Percentiles rank a stretch among this genome's conserved stretches.
phyloP scores from a whole-genome alignment of 2,329 filamentous ascomycete genomes.

The Cladorrhinum sp. region DNA sequence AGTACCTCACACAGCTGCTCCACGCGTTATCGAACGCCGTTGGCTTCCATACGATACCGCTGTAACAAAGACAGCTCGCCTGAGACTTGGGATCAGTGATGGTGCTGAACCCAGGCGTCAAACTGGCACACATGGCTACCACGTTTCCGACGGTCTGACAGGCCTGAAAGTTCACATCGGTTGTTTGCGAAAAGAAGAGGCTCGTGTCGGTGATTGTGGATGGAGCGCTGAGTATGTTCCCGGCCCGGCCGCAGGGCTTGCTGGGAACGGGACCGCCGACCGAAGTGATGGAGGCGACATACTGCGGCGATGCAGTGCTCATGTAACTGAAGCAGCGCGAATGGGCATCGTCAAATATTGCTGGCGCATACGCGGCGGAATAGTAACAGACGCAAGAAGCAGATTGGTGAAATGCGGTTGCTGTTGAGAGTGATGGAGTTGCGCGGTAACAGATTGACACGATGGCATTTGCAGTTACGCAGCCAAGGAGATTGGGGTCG shows the following conservation, averaged over 20 bases:
- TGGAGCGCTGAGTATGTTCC: not conserved
- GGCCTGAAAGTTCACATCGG: not conserved
- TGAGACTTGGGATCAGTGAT: not conserved
- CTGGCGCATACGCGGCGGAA: not conserved
- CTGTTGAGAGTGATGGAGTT: not conserved
- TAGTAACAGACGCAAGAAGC: not conserved
- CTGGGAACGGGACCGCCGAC: not conserved
- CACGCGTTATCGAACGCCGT: not conserved
- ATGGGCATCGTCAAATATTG: not conserved
- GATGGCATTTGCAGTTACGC: not conserved
- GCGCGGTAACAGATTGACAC: not conserved
- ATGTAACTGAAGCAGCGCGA: not conserved
- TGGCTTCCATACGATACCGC: not conserved
- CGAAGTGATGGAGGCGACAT: not conserved
- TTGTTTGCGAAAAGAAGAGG: not conserved
- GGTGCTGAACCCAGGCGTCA: not conserved
- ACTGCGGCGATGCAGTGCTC: not conserved
- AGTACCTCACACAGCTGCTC: not conserved
- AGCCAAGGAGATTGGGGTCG: not conserved
- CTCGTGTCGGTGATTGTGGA: not conserved
- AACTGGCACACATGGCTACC: not conserved
- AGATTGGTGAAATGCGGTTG: not conserved
- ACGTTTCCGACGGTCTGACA: not conserved
- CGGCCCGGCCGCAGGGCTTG: not conserved
- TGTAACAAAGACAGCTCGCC: not conserved